Percentiles rank a stretch among this genome's conserved stretches.
phyloP scores from a whole-genome alignment of 108 stramenopile genomes.

The Parietichytrium sp. region DNA sequence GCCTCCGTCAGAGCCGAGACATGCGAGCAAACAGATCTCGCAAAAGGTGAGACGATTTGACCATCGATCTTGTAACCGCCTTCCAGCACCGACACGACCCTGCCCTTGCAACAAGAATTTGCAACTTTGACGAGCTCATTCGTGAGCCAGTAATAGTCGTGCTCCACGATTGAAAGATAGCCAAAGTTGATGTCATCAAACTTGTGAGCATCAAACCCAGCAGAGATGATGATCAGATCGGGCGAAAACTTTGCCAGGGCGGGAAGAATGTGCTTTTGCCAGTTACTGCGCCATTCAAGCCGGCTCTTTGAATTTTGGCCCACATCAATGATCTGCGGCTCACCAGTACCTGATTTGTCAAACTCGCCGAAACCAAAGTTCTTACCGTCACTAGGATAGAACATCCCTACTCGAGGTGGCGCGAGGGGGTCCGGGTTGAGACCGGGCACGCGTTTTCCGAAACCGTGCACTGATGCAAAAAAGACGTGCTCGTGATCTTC shows the following conservation, averaged over 20 bases:
- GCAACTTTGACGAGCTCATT: constrained; percentile 86
- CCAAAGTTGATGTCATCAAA: constrained; percentile 86
- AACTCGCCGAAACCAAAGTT: background rate
- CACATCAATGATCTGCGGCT: constrained; percentile 21
- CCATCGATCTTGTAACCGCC: constrained; percentile 81
- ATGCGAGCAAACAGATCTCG: background rate
- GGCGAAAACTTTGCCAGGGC: constrained; percentile 78
- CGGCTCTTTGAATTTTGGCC: constrained; percentile 10
- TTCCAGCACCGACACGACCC: constrained; percentile 89
- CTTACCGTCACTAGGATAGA: constrained; percentile 22
- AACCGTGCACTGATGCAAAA: constrained; percentile 86
- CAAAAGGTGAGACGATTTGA: constrained; percentile 14
- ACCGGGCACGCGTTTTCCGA: constrained; percentile 59
- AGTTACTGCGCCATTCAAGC: constrained; percentile 34
- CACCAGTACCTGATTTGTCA: background rate
- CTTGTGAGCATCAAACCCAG: constrained; percentile 96
- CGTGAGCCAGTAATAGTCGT: constrained; percentile 97
- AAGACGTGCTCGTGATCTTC: constrained; percentile 82
- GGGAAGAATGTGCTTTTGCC: constrained; percentile 48
- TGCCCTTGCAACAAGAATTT: constrained; percentile 85
- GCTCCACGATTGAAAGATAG: constrained; percentile 92
- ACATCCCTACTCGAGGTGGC: constrained; percentile 36
- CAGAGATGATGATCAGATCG: constrained; percentile 93
- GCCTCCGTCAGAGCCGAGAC: constrained; percentile 5
- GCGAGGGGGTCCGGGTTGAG: constrained; percentile 9